Base-by-base conservation (phyloP, 139 green algal genomes). In the Gonium pectorale region DNA sequence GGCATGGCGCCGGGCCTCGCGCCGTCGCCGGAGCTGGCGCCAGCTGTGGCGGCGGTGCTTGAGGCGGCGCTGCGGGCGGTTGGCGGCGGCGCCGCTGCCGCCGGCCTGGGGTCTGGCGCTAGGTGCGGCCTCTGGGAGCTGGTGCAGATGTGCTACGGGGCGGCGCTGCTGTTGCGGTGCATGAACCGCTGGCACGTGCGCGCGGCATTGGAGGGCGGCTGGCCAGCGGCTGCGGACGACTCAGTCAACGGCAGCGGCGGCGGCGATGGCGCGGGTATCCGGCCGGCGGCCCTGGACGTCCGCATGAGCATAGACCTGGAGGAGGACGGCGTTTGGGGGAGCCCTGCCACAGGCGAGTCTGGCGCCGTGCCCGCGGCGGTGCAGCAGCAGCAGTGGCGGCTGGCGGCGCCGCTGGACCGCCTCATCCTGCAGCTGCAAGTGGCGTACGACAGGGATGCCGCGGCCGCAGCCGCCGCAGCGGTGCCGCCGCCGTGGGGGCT, bases 241-340 rank as follows among this genome's bases (percentile, higher is more conserved):
- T n/a, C n/a, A n/a, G n/a, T n/a, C 11, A 15, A 21, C 75, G 24
- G 41, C 59, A 33, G 75, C 5, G 15, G 59, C 31, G 62, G n/a
- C 9, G 29, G 7, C 37, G 64, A 29, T 29, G 64, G 64, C 17
- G 35, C 26, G 13, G 68, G 1, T 37, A n/a, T 26, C 4, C 29
- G 64, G 60, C 62, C 77, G 7, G 77, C 77, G 7, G 77, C 77
- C 0, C 3, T 37, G 21, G 43, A 69, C 21, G 29, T 83, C 1
- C 77, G 77, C 27, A 73, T 83, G 77, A 64, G 62, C 44, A 13
- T 64, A 31, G 77, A 73, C 2, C 43, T 83, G 41, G 60, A 64
- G 43, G 35, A 35, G 4, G 77, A 73, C 26, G 5, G 21, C 0
- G 27, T 40, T 35, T 0, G 44, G 40, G 26, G 60, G 31, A 5